These are phyloP conservation scores for Gossypium davidsonii DNA, from an alignment of 441 rosid species.

Conservation along the genomic window DNA sequence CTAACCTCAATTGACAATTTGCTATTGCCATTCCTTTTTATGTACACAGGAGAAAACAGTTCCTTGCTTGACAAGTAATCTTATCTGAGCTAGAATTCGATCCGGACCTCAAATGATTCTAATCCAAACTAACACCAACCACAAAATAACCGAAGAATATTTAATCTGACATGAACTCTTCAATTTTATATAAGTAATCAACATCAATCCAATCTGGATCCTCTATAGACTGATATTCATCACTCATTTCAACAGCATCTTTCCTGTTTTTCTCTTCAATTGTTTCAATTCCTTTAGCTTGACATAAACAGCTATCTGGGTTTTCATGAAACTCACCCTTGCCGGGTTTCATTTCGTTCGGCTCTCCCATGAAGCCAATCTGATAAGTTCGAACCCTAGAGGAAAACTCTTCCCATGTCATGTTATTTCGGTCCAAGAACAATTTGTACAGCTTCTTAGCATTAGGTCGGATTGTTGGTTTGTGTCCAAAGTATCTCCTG, in stretches of 20 bases:
- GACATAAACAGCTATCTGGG: slow-evolving; percentile 57
- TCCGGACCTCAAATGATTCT: not conserved
- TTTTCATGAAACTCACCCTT: slow-evolving; percentile 64
- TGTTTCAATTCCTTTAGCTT: slow-evolving; percentile 10
- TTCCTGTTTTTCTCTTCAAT: not conserved
- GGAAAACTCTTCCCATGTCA: slow-evolving; percentile 65
- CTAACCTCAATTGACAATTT: not conserved
- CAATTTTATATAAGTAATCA: slow-evolving; percentile 34
- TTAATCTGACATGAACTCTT: slow-evolving; percentile 37
- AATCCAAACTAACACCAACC: not conserved
- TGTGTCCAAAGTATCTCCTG: slow-evolving; percentile 75
- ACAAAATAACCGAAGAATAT: slow-evolving; percentile 3
- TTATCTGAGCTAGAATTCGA: too few relatives aligned
- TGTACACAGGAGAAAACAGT: not conserved
- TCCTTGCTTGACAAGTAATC: too few relatives aligned
- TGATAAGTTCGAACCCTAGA: slow-evolving; percentile 38
- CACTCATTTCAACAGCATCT: slow-evolving; percentile 8
- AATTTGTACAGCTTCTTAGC: slow-evolving; percentile 47
- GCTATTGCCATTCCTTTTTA: not conserved
- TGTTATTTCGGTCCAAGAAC: slow-evolving; percentile 40
- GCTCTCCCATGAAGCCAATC: slow-evolving; percentile 62
- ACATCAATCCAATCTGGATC: slow-evolving; percentile 38
- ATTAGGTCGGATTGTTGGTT: slow-evolving; percentile 61
- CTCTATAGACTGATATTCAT: slow-evolving; percentile 28
- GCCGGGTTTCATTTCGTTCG: slow-evolving; percentile 56